phyloP scores from a whole-genome alignment of 176 grass and related monocot species.

The Triticum timopheevii region DNA sequence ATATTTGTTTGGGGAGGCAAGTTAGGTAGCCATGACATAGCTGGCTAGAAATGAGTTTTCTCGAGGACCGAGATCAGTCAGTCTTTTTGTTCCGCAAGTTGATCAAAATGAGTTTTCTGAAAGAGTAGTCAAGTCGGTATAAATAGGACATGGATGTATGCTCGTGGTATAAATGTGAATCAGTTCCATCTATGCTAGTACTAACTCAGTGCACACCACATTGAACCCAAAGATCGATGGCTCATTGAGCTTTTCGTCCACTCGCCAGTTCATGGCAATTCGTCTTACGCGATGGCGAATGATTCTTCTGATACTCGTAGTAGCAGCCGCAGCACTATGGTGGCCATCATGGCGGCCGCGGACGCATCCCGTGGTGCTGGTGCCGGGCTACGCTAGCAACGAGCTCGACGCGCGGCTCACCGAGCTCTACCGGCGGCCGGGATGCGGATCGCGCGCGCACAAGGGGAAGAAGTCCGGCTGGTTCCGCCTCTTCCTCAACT shows the following conservation, averaged over 20 bases:
- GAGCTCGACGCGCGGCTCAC: slow-evolving; percentile 65
- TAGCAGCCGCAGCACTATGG: not conserved
- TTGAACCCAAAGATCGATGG: not conserved
- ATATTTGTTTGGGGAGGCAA: no score
- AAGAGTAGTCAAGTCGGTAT: not conserved
- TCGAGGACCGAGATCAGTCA: not conserved
- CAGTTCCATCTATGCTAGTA: not conserved
- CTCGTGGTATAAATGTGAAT: not conserved
- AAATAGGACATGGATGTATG: not conserved
- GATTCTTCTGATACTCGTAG: not conserved
- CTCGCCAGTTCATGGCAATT: not conserved
- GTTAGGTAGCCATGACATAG: no score
- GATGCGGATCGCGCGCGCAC: slow-evolving; percentile 1
- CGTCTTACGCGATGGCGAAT: not conserved
- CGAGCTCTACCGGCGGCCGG: slow-evolving; percentile 30
- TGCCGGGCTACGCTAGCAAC: slow-evolving; percentile 59
- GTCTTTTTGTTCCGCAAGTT: not conserved
- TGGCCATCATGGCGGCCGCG: not conserved
- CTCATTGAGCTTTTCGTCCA: not conserved
- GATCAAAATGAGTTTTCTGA: not conserved
- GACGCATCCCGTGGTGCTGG: slow-evolving; percentile 38
- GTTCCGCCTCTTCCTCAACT: slow-evolving; percentile 55
- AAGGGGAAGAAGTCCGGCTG: not conserved
- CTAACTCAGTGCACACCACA: not conserved
- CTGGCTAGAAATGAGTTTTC: not conserved